These are phyloP conservation scores for Dothideomycetes sp. DNA, from an alignment of 2,329 filamentous ascomycete genomes.

Conservation along the genomic window DNA sequence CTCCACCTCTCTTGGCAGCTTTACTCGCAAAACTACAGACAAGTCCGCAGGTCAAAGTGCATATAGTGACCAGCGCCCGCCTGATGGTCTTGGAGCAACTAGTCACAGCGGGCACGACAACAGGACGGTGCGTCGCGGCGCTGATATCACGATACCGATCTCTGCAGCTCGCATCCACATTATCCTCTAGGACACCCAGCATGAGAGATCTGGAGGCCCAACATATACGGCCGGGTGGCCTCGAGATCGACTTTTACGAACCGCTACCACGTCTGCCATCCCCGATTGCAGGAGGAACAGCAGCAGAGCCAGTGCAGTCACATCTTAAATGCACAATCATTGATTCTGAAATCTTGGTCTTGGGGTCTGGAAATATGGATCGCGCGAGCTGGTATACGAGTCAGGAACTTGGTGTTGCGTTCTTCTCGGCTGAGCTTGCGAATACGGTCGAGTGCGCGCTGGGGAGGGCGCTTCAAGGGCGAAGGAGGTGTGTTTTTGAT, in stretches of 20 bases:
- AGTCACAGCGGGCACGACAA: constrained; percentile 67
- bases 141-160: constrained; percentile 49
- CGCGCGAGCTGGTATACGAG: constrained; percentile 79
- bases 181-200: too few relatives aligned
- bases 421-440: constrained; percentile 34
- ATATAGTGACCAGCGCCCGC: constrained; percentile 21
- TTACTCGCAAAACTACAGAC: constrained; percentile 51
- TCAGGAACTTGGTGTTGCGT: constrained; percentile 64
- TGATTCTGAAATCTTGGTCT: constrained; percentile 54
- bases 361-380: constrained; percentile 78
- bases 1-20: constrained; percentile 43
- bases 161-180: constrained; percentile 8
- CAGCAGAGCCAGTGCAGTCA: constrained; percentile 51
- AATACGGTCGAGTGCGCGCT: constrained; percentile 10
- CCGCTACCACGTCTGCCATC: too few relatives aligned
- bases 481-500: constrained; percentile 10
- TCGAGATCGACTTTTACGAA: constrained; percentile 51
- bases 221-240: constrained; percentile 36
- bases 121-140: constrained; percentile 49
- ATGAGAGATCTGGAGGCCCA: too few relatives aligned
- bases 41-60: constrained; percentile 49
- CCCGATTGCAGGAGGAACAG: constrained; percentile 25
- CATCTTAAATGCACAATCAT: constrained; percentile 71
- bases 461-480: constrained; percentile 11
- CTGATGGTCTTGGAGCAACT: constrained; percentile 58